Conservation (phyloP, 371 early-diverging fungal genomes). For the Coemansia sp. region DNA sequence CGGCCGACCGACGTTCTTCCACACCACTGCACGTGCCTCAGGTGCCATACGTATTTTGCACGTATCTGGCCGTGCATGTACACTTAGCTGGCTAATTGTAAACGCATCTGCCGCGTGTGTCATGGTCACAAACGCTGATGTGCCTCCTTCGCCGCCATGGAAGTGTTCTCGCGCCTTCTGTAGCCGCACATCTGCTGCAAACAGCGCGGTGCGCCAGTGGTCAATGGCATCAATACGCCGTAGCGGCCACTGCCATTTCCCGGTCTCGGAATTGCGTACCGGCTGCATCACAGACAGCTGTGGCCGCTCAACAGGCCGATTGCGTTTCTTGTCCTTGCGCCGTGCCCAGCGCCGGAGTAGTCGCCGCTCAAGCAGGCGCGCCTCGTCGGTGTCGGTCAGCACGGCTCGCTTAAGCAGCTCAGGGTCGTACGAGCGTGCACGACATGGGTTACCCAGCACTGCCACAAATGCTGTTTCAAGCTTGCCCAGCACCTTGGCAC, state of each 20-base stretch:
- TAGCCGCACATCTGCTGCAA: conserved; percentile 22
- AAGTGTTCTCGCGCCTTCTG: conserved; percentile 18
- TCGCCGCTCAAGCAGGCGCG: conserved; percentile 28
- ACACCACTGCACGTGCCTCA: conserved; percentile 84
- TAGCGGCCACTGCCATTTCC: conserved; percentile 22
- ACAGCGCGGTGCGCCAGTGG: conserved; percentile 31
- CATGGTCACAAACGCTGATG: conserved; percentile 72
- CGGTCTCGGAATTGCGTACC: not conserved
- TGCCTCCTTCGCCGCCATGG: not conserved
- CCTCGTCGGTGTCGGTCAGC: conserved; percentile 26
- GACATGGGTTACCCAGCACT: conserved; percentile 46
- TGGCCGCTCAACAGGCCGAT: conserved; percentile 8
- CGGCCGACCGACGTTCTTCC: conserved; percentile 68
- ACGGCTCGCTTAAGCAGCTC: conserved; percentile 34
- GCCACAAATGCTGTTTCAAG: conserved; percentile 29
- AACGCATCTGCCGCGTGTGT: conserved; percentile 63
- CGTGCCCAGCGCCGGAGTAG: conserved; percentile 36
- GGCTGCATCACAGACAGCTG: not conserved
- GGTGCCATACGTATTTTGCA: conserved; percentile 77
- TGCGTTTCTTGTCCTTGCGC: not conserved
- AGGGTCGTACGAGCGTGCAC: conserved; percentile 46
- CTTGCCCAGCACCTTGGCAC: conserved; percentile 16
- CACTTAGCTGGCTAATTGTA: conserved; percentile 58
- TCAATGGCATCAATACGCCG: conserved; percentile 34
- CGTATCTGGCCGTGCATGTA: conserved; percentile 63